phyloP scores from a whole-genome alignment of 306 rosid species.

The Malus fusca region DNA sequence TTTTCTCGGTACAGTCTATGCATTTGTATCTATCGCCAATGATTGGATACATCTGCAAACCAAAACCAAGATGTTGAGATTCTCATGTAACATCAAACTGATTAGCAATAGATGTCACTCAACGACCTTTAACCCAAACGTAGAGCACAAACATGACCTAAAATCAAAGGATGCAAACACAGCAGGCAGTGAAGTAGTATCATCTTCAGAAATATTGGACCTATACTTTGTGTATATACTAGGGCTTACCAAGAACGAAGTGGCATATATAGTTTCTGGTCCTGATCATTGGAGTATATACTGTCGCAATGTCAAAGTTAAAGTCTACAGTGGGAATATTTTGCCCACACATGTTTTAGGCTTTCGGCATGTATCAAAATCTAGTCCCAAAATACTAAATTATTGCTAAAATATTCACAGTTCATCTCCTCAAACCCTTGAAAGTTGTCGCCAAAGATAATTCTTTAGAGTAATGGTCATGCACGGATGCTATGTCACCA shows the following conservation, averaged over 20 bases:
- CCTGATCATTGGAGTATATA: background rate
- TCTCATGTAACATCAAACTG: too few species aligned
- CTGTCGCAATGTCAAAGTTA: background rate
- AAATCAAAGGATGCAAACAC: background rate
- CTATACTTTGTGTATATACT: too few species aligned
- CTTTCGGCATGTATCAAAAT: background rate
- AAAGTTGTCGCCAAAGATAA: background rate
- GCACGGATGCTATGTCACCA: background rate
- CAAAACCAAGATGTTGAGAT: background rate
- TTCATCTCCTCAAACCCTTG: background rate
- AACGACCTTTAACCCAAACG: background rate
- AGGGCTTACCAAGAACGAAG: too few species aligned
- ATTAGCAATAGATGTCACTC: background rate
- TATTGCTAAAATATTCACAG: background rate
- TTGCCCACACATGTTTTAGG: background rate
- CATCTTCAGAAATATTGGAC: background rate
- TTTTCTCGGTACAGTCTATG: slow-evolving; percentile 49
- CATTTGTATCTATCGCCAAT: slow-evolving; percentile 73
- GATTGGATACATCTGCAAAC: slow-evolving; percentile 54
- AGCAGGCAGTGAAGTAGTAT: background rate
- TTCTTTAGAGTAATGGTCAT: background rate
- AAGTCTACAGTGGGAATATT: background rate
- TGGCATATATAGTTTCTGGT: background rate
- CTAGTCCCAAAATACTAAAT: background rate
- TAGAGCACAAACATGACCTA: background rate